Base-by-base conservation (phyloP, 140 eudicot species). In the Erigeron philadelphicus region DNA sequence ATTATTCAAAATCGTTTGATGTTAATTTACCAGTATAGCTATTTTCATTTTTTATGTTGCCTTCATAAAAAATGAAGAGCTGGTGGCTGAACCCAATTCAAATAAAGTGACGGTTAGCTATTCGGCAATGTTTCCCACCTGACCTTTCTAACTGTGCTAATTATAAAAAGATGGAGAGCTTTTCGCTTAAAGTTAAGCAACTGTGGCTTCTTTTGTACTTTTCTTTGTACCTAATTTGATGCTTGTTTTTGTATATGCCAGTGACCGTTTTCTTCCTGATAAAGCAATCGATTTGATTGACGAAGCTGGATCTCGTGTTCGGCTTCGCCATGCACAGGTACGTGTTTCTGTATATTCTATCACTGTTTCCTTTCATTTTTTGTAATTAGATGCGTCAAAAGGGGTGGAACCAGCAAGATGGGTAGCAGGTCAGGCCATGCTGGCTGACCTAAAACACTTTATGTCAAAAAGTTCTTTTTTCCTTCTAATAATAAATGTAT, bases 261-360 rank as follows among this genome's bases (percentile, higher is more conserved):
- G 97, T 79, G 97, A 91, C 75, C 95, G 97, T 1, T 91, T 91
- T 73, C 89, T 91, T 76, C 97, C 97, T 57, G 97, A 91, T 81
- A 91, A 91, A 82, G 97, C 97, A 38, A 91, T 91, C 50, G 97
- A 91, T 80, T 75, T 91, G 78, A 64, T 91, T 66, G 97, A 91
- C 72, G 97, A 91, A 84, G 97, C 97, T 71, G 97, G 97, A 79
- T 91, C 97, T 61, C 84, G 96, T 46, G 97, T 91, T 71, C 84
- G 97, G 49, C 91, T 91, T 81, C 91, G 86, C 61, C 97, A 91
- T 79, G 97, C 97, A 17, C 90, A 88, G 89, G 97, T 88, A 66
- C 11, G 48, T 12, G n/a, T 11, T 12, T 17, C 40, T 56, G 23
- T 56, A 11, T 2, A 21, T 72, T 70, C 15, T 59, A 11, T 23